Conservation (phyloP, 805 yeast species). For the Pichia rugopelliculosa region DNA sequence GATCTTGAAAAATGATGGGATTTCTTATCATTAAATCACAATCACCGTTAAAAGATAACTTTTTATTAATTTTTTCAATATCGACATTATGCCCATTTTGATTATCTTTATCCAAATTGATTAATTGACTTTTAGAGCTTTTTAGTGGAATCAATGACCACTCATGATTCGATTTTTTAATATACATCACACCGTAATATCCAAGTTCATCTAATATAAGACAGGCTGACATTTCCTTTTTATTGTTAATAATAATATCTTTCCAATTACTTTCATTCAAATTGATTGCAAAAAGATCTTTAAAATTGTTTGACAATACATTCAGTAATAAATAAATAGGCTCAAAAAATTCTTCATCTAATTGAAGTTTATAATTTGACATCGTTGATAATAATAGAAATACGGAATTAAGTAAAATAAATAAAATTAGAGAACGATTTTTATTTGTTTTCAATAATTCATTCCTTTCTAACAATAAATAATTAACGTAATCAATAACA, state of each 20-base stretch:
- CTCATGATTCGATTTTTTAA: not conserved
- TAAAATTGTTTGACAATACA: constrained; percentile 14
- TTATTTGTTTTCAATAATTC: not conserved
- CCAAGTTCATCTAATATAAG: constrained; percentile 18
- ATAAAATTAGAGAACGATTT: constrained; percentile 8
- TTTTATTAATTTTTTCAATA: constrained; percentile 2
- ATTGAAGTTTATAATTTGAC: not conserved
- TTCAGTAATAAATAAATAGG: constrained; percentile 18
- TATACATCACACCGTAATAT: constrained; percentile 16
- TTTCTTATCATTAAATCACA: constrained; percentile 2
- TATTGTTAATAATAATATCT: not conserved
- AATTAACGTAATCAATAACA: constrained; percentile 20
- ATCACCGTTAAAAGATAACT: constrained; percentile 6
- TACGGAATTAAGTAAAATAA: constrained; percentile 14
- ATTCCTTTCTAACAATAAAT: constrained; percentile 16
- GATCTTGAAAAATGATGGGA: constrained; percentile 16
- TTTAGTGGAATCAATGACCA: constrained; percentile 5
- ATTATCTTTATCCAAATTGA: not conserved
- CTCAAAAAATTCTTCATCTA: constrained; percentile 12
- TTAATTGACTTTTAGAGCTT: not conserved
- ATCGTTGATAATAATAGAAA: not conserved
- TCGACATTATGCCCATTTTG: not conserved
- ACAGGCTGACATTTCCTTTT: constrained; percentile 11
- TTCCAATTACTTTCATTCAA: not conserved
- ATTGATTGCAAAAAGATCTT: not conserved